Base-by-base conservation (phyloP, 2,329 filamentous ascomycete species). In the Xylariales sp. region DNA sequence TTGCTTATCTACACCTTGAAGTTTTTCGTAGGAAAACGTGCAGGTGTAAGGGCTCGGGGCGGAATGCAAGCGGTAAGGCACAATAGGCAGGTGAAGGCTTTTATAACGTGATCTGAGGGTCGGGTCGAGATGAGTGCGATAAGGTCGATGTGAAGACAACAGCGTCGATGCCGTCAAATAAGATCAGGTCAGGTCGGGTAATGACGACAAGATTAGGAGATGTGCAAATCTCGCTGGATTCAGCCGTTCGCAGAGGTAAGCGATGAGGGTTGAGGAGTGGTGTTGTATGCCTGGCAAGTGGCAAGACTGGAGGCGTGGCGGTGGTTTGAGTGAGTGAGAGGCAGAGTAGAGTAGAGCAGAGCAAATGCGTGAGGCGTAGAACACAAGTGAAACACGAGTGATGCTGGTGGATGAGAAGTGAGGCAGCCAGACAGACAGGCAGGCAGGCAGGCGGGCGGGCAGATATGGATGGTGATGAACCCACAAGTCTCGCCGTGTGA, bases 11-110 rank as follows among this genome's bases (percentile, higher is more conserved):
- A 94, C 92, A 94, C 93, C 92, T 89, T 87, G 85, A 87, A 87
- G 89, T 86, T 89, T 90, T 92, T 91, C 87, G 84, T 93, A 94
- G 85, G 91, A 94, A 94, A 95, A 94, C 91, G 90, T 92, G 93
- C 91, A 93, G 91, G 91, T 94, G 92, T 90, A 93, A 92, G 91
- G 86, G 81, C 80, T 82, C 81, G 79, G 80, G 73, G 79, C 80
- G 80, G 76, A 79, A 74, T 79, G 81, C 80, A 81, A 81, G 62
- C 71, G 71, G 34, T 54, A 67, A 72, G 71, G 67, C 69, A 75
- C 74, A 70, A 62, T 72, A 69, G 71, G 68, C 67, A 73, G 71
- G 68, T 71, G 55, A 57, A 67, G 69, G 59, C 71, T 72, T 69
- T 69, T 69, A 68, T 57, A 53, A 70, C 71, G 73, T 73, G 72